These are phyloP conservation scores for Exophiala sideris DNA, from an alignment of 2,329 filamentous ascomycete genomes.

Conservation along the genomic window DNA sequence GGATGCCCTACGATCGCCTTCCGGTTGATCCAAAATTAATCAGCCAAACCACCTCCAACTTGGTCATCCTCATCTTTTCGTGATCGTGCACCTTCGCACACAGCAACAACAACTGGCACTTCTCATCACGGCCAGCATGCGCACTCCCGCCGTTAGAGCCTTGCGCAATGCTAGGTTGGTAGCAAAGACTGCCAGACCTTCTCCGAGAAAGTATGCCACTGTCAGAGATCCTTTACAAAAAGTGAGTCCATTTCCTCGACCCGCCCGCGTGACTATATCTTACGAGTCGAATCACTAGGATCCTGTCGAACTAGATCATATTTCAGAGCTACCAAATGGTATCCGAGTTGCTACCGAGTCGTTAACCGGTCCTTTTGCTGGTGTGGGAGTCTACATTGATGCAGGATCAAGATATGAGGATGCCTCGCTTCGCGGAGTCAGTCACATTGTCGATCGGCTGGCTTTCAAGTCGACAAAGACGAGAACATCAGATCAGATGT, in stretches of 20 bases:
- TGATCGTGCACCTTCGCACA: neutral
- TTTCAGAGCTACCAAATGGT: slow-evolving; percentile 88
- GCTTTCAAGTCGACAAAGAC: slow-evolving; percentile 84
- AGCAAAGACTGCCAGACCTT: slow-evolving; percentile 8
- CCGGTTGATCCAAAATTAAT: neutral
- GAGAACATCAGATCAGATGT: slow-evolving; percentile 75
- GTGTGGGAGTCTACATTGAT: slow-evolving; percentile 92
- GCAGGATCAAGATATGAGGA: slow-evolving; percentile 94
- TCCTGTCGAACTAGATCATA: slow-evolving; percentile 77
- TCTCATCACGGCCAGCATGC: slow-evolving; percentile 18
- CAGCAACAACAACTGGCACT: neutral
- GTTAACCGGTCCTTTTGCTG: slow-evolving; percentile 88
- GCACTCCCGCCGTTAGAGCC: slow-evolving; percentile 21
- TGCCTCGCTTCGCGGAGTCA: slow-evolving; percentile 77
- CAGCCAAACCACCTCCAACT: too few relatives aligned
- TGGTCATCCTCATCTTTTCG: too few relatives aligned
- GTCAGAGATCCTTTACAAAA: slow-evolving; percentile 24
- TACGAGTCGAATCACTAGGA: slow-evolving; percentile 55
- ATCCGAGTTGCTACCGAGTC: slow-evolving; percentile 92
- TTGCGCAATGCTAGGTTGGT: slow-evolving; percentile 20
- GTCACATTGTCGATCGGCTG: slow-evolving; percentile 91
- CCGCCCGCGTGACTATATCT: neutral
- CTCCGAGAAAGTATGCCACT: slow-evolving; percentile 26
- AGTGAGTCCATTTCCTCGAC: slow-evolving; percentile 10
- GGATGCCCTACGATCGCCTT: neutral